Percentiles rank a stretch among this genome's conserved stretches.
phyloP scores from a whole-genome alignment of 129 eudicot genomes.

The Deinandra increscens region DNA sequence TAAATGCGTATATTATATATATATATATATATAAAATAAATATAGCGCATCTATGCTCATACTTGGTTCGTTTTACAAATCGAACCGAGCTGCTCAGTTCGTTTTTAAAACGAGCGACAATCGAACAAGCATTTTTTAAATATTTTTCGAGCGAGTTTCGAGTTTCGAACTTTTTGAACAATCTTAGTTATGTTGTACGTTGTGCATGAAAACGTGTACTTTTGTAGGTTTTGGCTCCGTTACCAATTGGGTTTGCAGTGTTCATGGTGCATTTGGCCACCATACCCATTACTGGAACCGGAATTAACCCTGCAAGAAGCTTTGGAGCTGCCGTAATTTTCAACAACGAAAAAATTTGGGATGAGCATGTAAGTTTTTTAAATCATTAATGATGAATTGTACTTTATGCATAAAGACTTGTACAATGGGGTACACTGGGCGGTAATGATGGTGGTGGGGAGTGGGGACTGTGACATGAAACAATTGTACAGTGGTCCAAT shows the following conservation, averaged over 20 bases:
- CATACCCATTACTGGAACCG: constrained; percentile 50
- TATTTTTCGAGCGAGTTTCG: too few relatives aligned
- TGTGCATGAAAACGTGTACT: constrained; percentile 15
- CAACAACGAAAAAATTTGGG: constrained; percentile 47
- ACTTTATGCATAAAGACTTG: constrained; percentile 8
- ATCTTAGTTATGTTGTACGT: neutral
- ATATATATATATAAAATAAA: too few relatives aligned
- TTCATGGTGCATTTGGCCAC: constrained; percentile 55
- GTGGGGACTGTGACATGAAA: too few relatives aligned
- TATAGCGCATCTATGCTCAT: too few relatives aligned
- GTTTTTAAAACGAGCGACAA: too few relatives aligned
- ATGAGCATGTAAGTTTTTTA: constrained; percentile 39
- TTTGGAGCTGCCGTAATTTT: constrained; percentile 47
- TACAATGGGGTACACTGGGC: neutral
- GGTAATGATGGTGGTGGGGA: neutral
- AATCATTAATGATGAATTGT: neutral
- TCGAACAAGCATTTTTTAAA: too few relatives aligned
- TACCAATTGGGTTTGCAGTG: constrained; percentile 50
- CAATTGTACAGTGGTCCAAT: constrained; percentile 18
- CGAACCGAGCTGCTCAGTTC: too few relatives aligned
- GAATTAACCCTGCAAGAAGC: constrained; percentile 56
- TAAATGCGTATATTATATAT: too few relatives aligned
- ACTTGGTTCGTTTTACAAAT: too few relatives aligned
- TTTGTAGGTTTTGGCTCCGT: constrained; percentile 47
- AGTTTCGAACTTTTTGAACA: too few relatives aligned